Base-by-base conservation (phyloP, 2,329 filamentous ascomycete genomes). In the Colletotrichum lini region DNA sequence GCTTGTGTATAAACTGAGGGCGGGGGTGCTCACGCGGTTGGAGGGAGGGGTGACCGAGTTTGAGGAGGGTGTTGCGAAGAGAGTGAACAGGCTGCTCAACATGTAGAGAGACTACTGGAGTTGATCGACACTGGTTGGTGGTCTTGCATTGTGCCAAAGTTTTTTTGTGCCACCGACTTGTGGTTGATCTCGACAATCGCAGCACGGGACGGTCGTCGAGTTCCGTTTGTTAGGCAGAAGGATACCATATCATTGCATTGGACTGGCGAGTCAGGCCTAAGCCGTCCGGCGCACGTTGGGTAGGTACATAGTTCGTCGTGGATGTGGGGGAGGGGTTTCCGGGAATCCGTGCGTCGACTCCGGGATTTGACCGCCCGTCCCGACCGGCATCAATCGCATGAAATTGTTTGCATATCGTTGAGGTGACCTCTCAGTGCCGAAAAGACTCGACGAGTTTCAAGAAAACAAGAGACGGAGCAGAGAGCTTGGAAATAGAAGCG, bases 21-120 rank as follows among this genome's bases (percentile, higher is more conserved):
- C 80, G 2, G 91, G 91, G 0, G 86, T 84, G 73, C 78, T 94
- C 82, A 83, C 80, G 35, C 80, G 84, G 57, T 81, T 93, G 75
- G 81, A 87, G 63, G 84, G 85, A 9, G 91, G 92, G 0, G 91
- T 93, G 67, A 84, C 87, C 56, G 87, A 90, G 76, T 94, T 94
- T 79, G 91, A 93, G 79, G 80, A 85, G 64, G 83, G 87, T 57
- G 84, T 93, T 78, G 88, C 91, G 78, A 91, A 87, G 81, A 84
- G 86, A 72, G 89, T 89, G 21, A 80, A 75, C 72, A 87, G 83
- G 74, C 72, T 87, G 69, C 76, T 86, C 23, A 53, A 23, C 12
- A 44, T 40, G 9, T 71, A 71, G 45, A 63, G 52, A 63, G 44
- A 47, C 8, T 30, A 38, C 35, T n/a, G 12, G 23, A 9, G 18